phyloP scores from a whole-genome alignment of 805 yeast species.

The Saccharomycopsis synnaedendra region DNA sequence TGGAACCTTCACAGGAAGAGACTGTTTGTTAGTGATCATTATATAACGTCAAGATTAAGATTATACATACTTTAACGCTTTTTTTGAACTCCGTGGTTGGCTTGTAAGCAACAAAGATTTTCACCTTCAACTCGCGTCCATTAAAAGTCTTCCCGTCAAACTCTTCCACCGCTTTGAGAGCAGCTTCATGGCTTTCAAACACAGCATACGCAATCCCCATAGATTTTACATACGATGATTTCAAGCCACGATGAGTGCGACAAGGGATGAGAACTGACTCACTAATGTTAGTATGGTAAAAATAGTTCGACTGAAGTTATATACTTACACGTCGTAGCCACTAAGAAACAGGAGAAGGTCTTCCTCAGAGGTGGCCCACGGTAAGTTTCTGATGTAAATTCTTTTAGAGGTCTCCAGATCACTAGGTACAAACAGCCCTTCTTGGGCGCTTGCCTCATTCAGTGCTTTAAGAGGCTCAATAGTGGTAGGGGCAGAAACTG shows the following conservation, averaged over 20 bases:
- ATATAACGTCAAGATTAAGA: too few species aligned
- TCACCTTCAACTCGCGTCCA: slow-evolving; percentile 34
- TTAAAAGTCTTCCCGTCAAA: slow-evolving; percentile 63
- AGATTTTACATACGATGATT: slow-evolving; percentile 28
- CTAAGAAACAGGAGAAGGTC: slow-evolving; percentile 41
- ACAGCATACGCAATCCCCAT: slow-evolving; percentile 68
- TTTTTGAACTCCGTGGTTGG: slow-evolving; percentile 1
- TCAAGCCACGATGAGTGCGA: slow-evolving; percentile 37
- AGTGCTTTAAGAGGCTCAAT: neutral
- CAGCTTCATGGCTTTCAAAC: slow-evolving; percentile 62
- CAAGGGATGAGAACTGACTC: slow-evolving; percentile 40
- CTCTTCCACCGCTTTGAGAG: slow-evolving; percentile 61
- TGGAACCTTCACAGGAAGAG: too few species aligned
- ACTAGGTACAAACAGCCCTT: neutral
- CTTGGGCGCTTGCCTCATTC: neutral
- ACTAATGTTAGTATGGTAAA: too few species aligned
- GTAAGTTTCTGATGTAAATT: slow-evolving; percentile 50
- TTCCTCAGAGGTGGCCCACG: slow-evolving; percentile 48
- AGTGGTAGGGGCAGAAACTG: neutral
- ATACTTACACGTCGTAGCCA: slow-evolving; percentile 22
- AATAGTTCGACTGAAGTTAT: too few species aligned
- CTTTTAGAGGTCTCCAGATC: slow-evolving; percentile 23
- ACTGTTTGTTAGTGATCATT: too few species aligned
- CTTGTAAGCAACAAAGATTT: slow-evolving; percentile 18
- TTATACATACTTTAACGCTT: neutral